Base-by-base conservation (phyloP, 1,284 basidiomycete species). In the Rhizoctonia solani region DNA sequence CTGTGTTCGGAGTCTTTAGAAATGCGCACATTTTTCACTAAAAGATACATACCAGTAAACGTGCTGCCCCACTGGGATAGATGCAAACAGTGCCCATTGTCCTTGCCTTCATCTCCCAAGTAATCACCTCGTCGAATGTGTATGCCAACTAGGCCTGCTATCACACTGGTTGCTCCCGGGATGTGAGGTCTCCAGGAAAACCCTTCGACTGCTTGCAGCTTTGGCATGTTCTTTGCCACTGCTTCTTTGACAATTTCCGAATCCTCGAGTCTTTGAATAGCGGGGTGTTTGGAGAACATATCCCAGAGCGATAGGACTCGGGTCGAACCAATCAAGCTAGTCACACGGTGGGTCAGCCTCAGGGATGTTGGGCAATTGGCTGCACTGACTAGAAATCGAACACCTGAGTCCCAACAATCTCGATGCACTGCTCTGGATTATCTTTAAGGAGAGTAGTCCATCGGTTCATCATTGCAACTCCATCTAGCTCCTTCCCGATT, bases 301-400 rank as follows among this genome's bases (percentile, higher is more conserved):
- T 79, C 78, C 77, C 81, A 81, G 1, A 82, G 71, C 21, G 79
- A 77, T 5, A 83, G 77, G 13, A 83, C 73, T 11, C 80, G 76
- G 3, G 71, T 29, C 6, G 78, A 77, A 46, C 82, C 81, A 53
- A 83, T 79, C 3, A 82, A 55, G 25, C 67, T 72, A 25, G 23
- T 9, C 13, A 11, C 25, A n/a, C 8, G n/a, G 5, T 1, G 29
- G 11, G 2, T 54, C 21, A 56, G 19, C n/a, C 13, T 56, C 13
- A 56, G 19, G 37, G 5, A 8, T 13, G 47, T 8, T 34, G 6
- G 29, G 4, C 14, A 29, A 2, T 25, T 11, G 13, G 14, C 14
- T 0, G 1, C 2, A 58, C 66, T 29, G 70, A 82, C 82, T 79
- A 81, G 61, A 82, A 78, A 47, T 81, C 77, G 59, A 83, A 82